Conservation (phyloP, 495 filamentous ascomycete species). For the Sabuloglossum arenarium region DNA sequence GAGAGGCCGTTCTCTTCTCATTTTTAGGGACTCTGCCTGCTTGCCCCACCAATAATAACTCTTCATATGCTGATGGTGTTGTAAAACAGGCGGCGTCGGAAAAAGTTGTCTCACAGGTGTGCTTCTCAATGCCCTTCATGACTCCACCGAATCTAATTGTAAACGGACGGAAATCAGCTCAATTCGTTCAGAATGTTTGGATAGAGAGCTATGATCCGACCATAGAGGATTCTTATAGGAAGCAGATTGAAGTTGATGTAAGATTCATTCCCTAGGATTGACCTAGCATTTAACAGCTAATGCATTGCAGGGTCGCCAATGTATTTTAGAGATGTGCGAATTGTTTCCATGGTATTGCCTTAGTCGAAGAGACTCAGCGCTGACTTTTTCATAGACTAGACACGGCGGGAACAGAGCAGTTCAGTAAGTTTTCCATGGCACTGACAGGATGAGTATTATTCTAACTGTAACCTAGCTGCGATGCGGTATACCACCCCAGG, state of each 20-base stretch:
- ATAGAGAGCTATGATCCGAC: slow-evolving; percentile 98
- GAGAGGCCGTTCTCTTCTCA: neutral
- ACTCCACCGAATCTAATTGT: neutral
- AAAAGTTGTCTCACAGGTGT: slow-evolving; percentile 96
- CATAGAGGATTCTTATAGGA: slow-evolving; percentile 94
- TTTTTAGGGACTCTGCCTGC: neutral
- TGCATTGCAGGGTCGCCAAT: slow-evolving; percentile 60
- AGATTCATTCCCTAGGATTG: slow-evolving; percentile 9
- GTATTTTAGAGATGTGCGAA: slow-evolving; percentile 82
- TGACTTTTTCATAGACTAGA: slow-evolving; percentile 40
- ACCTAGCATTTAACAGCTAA: neutral
- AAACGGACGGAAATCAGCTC: slow-evolving; percentile 33
- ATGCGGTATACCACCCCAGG: slow-evolving; percentile 36
- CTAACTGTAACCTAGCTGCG: slow-evolving; percentile 26
- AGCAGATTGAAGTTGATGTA: slow-evolving; percentile 88
- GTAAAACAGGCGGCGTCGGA: slow-evolving; percentile 66
- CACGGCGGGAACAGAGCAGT: slow-evolving; percentile 95
- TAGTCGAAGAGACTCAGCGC: neutral
- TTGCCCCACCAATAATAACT: slow-evolving; percentile 8
- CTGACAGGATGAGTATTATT: neutral
- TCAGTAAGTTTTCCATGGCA: slow-evolving; percentile 43
- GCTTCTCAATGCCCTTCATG: slow-evolving; percentile 14
- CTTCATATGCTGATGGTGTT: slow-evolving; percentile 11
- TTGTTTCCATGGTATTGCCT: neutral
- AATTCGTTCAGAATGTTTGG: slow-evolving; percentile 99